Evolutionary conservation across 2,329 filamentous ascomycete genomes (phyloP).

Genomic region (Dothideomycetidae sp.): DNA sequence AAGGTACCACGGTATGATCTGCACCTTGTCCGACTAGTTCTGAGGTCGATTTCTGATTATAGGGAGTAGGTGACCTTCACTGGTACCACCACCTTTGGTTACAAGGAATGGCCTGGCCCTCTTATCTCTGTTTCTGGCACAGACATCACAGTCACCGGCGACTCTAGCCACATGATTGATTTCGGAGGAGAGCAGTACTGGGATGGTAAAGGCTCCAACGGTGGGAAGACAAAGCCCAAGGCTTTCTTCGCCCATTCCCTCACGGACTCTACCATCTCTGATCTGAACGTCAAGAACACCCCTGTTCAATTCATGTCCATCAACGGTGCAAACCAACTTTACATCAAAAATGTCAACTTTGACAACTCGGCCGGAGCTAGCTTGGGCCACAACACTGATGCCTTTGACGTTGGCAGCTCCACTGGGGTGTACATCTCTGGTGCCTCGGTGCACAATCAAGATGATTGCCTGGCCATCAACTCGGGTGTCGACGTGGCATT

Average conservation of each 20-base stretch:
- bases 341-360: constrained; percentile 38
- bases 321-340: constrained; percentile 31
- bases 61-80: constrained; percentile 46
- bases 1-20: constrained; percentile 21
- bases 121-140: constrained; percentile 47
- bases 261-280: constrained; percentile 35
- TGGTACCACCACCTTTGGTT: constrained; percentile 53
- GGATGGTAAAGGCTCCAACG: constrained; percentile 46
- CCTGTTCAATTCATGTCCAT: constrained; percentile 40
- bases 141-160: constrained; percentile 40
- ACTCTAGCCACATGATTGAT: constrained; percentile 39
- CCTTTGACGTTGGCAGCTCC: constrained; percentile 18
- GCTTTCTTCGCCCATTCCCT: constrained; percentile 45
- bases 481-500: constrained; percentile 29
- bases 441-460: constrained; percentile 19
- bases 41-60: background rate
- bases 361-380: constrained; percentile 39
- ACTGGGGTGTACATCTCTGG: constrained; percentile 16
- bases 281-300: constrained; percentile 39
- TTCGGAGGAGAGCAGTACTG: constrained; percentile 45
- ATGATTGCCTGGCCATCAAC: constrained; percentile 21
- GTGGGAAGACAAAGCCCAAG: constrained; percentile 50
- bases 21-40: background rate
- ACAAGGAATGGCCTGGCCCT: constrained; percentile 51
- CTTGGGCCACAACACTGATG: constrained; percentile 20